Conservation (phyloP, 345 rosid species). For the Salix caprea region DNA sequence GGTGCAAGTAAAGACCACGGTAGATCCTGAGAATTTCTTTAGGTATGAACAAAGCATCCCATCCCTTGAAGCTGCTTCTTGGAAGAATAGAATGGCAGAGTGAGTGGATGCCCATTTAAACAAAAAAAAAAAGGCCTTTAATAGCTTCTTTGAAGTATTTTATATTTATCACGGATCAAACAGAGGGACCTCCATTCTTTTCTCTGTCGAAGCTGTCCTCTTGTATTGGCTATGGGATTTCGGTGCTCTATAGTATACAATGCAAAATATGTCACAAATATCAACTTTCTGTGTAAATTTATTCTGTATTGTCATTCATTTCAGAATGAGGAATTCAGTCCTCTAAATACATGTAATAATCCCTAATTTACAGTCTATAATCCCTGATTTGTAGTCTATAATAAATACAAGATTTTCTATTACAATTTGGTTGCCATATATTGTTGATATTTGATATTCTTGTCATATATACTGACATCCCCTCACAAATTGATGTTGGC, state of each 20-base stretch:
- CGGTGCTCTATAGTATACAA: neutral
- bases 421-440: too few relatives aligned
- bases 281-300: too few relatives aligned
- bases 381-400: too few relatives aligned
- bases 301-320: too few relatives aligned
- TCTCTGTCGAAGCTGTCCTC: neutral
- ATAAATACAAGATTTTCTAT: too few relatives aligned
- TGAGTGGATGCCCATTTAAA: neutral
- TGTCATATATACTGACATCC: too few relatives aligned
- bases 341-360: too few relatives aligned
- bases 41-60: conserved; percentile 25
- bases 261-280: neutral
- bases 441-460: too few relatives aligned
- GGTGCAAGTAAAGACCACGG: conserved; percentile 8
- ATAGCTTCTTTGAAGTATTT: neutral
- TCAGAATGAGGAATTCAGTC: fast-evolving
- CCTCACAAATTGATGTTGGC: too few relatives aligned
- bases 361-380: too few relatives aligned
- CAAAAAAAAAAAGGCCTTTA: neutral
- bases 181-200: neutral
- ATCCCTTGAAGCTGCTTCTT: neutral
- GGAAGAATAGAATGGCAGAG: neutral
- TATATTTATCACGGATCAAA: neutral
- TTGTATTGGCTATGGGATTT: neutral
- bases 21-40: conserved; percentile 15